A percentile compares a stretch with the other conserved stretches of the same genome.
These are phyloP conservation scores for Arxiozyma slooffiae DNA, from an alignment of 1,139 yeast genomes.

Conservation along the genomic window DNA sequence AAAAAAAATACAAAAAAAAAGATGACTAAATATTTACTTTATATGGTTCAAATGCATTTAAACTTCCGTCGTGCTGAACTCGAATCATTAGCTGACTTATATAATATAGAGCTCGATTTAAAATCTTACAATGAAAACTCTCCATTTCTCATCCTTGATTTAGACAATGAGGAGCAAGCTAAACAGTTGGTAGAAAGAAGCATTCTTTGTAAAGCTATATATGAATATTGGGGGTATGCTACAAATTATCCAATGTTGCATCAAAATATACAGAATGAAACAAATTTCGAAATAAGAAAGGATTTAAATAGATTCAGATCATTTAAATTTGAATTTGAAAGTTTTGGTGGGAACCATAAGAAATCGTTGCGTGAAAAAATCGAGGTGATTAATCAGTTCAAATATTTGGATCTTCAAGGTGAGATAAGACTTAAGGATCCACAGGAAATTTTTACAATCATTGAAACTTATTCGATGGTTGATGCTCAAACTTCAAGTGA, in stretches of 20 bases:
- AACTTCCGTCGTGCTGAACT: slow-evolving; percentile 74
- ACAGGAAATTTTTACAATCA: slow-evolving; percentile 56
- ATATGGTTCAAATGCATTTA: slow-evolving; percentile 77
- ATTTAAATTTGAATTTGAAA: slow-evolving; percentile 75
- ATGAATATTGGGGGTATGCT: slow-evolving; percentile 81
- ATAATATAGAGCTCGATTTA: slow-evolving; percentile 50
- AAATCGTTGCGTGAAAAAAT: slow-evolving; percentile 41
- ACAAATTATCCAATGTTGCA: slow-evolving; percentile 48
- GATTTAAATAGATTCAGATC: slow-evolving; percentile 35
- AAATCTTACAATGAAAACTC: slow-evolving; percentile 45
- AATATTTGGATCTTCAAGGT: slow-evolving; percentile 65
- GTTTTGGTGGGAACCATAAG: slow-evolving; percentile 58
- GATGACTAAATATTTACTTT: slow-evolving; percentile 47
- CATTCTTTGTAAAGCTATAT: slow-evolving; percentile 62
- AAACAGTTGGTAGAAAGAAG: slow-evolving; percentile 53
- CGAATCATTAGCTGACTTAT: slow-evolving; percentile 67
- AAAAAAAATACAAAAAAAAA: neutral
- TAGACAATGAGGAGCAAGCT: slow-evolving; percentile 62
- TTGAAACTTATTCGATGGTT: slow-evolving; percentile 55
- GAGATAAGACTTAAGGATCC: slow-evolving; percentile 71
- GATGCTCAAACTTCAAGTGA: slow-evolving; percentile 44
- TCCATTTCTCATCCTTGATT: slow-evolving; percentile 64
- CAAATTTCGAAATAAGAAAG: slow-evolving; percentile 15
- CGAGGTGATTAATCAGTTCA: slow-evolving; percentile 59
- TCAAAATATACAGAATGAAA: slow-evolving; percentile 36